These are phyloP conservation scores for Euphorbia corollata DNA, from an alignment of 441 rosid species.

Conservation along the genomic window DNA sequence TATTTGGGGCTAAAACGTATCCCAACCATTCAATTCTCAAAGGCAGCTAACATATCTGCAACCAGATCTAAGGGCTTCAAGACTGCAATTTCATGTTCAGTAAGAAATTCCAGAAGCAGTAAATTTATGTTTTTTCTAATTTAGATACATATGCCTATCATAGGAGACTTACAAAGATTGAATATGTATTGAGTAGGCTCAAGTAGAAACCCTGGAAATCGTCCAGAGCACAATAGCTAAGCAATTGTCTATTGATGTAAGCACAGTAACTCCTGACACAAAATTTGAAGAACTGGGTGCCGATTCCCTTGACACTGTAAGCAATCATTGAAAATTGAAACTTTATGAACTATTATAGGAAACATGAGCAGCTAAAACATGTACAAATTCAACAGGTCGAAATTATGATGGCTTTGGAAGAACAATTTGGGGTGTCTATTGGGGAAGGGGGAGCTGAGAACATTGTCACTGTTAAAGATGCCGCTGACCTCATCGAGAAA, in stretches of 20 bases:
- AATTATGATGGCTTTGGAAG: constrained; percentile 66
- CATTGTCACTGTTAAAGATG: constrained; percentile 52
- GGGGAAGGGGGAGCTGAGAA: constrained; percentile 61
- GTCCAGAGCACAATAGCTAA: constrained; percentile 56
- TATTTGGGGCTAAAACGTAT: constrained; percentile 25
- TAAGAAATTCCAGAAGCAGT: constrained; percentile 20
- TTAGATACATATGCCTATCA: neutral
- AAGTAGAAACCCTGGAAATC: constrained; percentile 41
- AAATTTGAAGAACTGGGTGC: constrained; percentile 70
- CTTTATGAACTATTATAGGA: neutral
- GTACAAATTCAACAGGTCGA: constrained; percentile 33
- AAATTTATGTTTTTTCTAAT: neutral
- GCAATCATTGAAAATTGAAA: constrained; percentile 16
- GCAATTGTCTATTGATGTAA: constrained; percentile 51
- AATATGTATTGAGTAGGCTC: constrained; percentile 27
- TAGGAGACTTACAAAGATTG: neutral
- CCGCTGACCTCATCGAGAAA: constrained; percentile 56
- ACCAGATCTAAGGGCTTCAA: constrained; percentile 27
- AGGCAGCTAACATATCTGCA: constrained; percentile 22
- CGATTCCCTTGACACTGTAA: constrained; percentile 65
- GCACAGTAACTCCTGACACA: constrained; percentile 47
- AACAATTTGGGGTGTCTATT: constrained; percentile 47
- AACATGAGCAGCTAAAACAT: neutral
- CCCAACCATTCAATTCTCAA: constrained; percentile 26
- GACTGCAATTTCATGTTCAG: constrained; percentile 43